A percentile compares a stretch with the other conserved stretches of the same genome.
These are phyloP conservation scores for Omphalotus olearius DNA, from an alignment of 1,284 basidiomycete species.

Conservation along the genomic window DNA sequence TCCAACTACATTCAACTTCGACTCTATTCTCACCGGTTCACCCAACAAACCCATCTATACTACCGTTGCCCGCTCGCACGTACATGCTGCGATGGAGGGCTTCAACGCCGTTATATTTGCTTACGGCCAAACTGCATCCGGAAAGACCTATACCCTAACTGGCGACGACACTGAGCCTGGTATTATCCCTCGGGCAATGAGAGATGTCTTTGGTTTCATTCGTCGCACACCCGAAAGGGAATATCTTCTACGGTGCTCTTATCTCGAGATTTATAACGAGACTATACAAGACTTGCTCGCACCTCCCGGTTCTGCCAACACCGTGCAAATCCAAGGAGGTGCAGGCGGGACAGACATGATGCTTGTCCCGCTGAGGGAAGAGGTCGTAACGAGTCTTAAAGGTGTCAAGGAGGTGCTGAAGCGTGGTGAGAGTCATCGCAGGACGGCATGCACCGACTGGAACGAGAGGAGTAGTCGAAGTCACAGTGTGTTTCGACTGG, in stretches of 20 bases:
- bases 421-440: constrained; percentile 82
- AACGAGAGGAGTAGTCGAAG: constrained; percentile 91
- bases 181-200: constrained; percentile 91
- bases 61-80: constrained; percentile 81
- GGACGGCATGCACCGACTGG: constrained; percentile 96
- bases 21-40: constrained; percentile 77
- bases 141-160: constrained; percentile 90
- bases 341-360: constrained; percentile 49
- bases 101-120: constrained; percentile 95
- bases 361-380: constrained; percentile 78
- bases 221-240: constrained; percentile 73
- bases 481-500: constrained; percentile 90
- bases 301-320: constrained; percentile 61
- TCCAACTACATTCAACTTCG: constrained; percentile 51
- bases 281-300: constrained; percentile 84
- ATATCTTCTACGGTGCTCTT: constrained; percentile 91
- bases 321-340: constrained; percentile 73
- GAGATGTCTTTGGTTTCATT: constrained; percentile 78
- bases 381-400: constrained; percentile 88
- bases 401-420: constrained; percentile 82
- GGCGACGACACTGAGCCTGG: constrained; percentile 85
- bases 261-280: constrained; percentile 98
- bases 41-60: constrained; percentile 86
- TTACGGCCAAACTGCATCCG: constrained; percentile 87
- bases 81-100: constrained; percentile 92